Evolutionary conservation across 2,329 filamentous ascomycete species (phyloP).

Genomic region (Plenodomus lindquistii): DNA sequence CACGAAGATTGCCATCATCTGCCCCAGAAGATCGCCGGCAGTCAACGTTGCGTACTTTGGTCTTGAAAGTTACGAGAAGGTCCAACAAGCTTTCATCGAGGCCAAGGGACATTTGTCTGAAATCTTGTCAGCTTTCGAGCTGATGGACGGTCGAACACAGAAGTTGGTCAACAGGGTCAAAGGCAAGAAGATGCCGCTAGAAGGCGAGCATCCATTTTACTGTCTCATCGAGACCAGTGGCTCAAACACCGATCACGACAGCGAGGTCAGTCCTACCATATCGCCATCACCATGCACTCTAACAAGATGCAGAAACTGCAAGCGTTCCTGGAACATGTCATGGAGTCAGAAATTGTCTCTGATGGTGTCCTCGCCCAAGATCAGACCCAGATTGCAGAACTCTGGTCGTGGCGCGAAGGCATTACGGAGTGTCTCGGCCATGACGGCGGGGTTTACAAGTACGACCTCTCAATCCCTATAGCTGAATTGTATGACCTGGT

Average conservation of each 20-base stretch:
- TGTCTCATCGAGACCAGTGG: conserved; percentile 96
- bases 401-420: conserved; percentile 94
- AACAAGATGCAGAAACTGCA: conserved; percentile 72
- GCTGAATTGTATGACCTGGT: conserved; percentile 86
- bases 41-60: conserved; percentile 96
- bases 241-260: conserved; percentile 91
- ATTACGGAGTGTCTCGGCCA: conserved; percentile 88
- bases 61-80: conserved; percentile 85
- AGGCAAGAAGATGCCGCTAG: conserved; percentile 77
- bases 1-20: conserved; percentile 86
- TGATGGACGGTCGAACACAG: conserved; percentile 90
- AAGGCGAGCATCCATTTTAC: conserved; percentile 88
- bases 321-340: conserved; percentile 86
- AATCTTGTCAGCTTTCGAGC: conserved; percentile 94
- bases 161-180: conserved; percentile 64
- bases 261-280: conserved; percentile 51
- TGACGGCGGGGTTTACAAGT: conserved; percentile 96
- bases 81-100: conserved; percentile 81
- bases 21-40: conserved; percentile 82
- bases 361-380: conserved; percentile 94
- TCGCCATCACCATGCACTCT: not conserved
- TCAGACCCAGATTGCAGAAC: conserved; percentile 80
- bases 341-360: conserved; percentile 81
- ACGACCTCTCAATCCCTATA: conserved; percentile 93
- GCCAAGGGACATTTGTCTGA: conserved; percentile 90